phyloP scores from a whole-genome alignment of 805 yeast species.

The Kazachstania bromeliacearum region DNA sequence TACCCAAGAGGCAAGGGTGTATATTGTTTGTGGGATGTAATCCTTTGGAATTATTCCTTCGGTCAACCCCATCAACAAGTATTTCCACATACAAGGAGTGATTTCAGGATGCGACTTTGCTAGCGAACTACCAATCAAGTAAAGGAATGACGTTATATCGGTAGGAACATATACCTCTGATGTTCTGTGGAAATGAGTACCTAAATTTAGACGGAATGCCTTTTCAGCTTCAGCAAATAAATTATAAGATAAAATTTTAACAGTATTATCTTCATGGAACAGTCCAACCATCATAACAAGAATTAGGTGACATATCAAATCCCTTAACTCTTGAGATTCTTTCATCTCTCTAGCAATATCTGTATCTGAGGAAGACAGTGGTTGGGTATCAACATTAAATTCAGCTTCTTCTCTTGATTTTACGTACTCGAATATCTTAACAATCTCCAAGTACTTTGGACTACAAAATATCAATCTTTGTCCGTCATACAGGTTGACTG shows the following conservation, averaged over 20 bases:
- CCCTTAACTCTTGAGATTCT: constrained; percentile 26
- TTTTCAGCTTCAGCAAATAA: constrained; percentile 53
- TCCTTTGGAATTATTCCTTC: constrained; percentile 15
- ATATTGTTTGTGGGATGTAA: constrained; percentile 18
- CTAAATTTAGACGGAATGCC: constrained; percentile 51
- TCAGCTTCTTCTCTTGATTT: constrained; percentile 43
- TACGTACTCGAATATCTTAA: constrained; percentile 59
- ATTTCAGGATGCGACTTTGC: constrained; percentile 47
- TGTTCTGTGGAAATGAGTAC: constrained; percentile 44
- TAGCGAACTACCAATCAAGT: constrained; percentile 46
- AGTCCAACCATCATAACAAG: constrained; percentile 62
- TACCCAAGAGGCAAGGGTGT: constrained; percentile 58
- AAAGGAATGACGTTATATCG: constrained; percentile 53
- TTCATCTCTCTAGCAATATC: constrained; percentile 17
- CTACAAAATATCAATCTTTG: constrained; percentile 36
- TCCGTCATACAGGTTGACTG: constrained; percentile 33
- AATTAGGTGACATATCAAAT: constrained; percentile 50
- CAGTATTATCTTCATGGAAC: constrained; percentile 46
- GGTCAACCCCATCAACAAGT: constrained; percentile 20
- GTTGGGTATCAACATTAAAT: constrained; percentile 10
- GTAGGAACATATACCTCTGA: constrained; percentile 59
- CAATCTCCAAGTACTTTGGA: constrained; percentile 50
- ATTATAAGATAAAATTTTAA: constrained; percentile 54
- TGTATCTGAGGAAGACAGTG: background rate
- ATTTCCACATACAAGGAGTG: constrained; percentile 44